Conservation (phyloP, 129 eudicot species). For the Lactuca saligna region DNA sequence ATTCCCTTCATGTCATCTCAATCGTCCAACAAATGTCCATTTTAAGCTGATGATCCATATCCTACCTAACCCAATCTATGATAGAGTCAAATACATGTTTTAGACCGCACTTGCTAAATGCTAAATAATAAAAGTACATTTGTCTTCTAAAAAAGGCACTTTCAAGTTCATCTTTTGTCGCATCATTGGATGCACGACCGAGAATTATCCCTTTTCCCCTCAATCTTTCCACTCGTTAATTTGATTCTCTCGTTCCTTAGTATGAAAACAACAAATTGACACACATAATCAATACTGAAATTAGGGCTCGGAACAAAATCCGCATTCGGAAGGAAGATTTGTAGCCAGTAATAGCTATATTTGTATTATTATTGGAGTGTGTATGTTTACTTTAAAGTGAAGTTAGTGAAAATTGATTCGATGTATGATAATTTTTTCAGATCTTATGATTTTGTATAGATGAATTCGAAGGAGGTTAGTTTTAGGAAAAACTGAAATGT, state of each 20-base stretch:
- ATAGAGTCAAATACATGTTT: no score
- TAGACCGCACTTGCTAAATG: constrained; percentile 7
- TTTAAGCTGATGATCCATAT: no score
- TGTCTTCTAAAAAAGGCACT: constrained; percentile 13
- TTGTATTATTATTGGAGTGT: not conserved
- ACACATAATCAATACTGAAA: not conserved
- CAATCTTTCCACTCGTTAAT: constrained; percentile 14
- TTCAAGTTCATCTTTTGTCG: constrained; percentile 1
- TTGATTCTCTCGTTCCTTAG: constrained; percentile 4
- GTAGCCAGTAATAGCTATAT: not conserved
- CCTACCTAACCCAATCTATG: no score
- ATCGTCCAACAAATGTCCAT: no score
- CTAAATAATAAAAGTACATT: not conserved
- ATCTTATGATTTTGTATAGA: constrained; percentile 17
- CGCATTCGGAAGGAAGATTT: not conserved
- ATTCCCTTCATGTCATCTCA: no score
- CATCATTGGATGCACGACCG: constrained; percentile 23
- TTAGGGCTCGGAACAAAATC: constrained; percentile 18
- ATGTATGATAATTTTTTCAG: not conserved
- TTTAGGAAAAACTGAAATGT: constrained; percentile 32
- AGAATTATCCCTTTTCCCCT: constrained; percentile 27
- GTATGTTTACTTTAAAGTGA: constrained; percentile 4
- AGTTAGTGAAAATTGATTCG: constrained; percentile 2
- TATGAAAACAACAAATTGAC: constrained; percentile 3
- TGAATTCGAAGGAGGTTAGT: constrained; percentile 13